phyloP scores from a whole-genome alignment of 2,329 filamentous ascomycete genomes.

The Cytospora leucostoma region DNA sequence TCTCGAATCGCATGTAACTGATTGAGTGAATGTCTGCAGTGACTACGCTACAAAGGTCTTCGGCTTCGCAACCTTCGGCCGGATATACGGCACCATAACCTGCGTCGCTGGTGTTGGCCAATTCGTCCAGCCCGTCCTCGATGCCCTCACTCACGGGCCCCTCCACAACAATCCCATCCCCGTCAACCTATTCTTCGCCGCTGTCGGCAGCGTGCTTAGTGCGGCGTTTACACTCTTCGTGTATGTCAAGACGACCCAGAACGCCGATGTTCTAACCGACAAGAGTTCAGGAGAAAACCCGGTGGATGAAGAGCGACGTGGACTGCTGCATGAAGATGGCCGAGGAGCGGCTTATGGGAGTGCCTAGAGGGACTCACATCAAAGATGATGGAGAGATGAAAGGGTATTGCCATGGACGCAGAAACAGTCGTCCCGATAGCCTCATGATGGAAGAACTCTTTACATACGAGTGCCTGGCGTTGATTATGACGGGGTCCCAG shows the following conservation, averaged over 20 bases:
- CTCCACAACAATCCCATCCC: slow-evolving; percentile 65
- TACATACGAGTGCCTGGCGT: too few relatives aligned
- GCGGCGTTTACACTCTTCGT: slow-evolving; percentile 58
- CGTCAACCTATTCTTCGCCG: slow-evolving; percentile 61
- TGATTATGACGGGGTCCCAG: too few relatives aligned
- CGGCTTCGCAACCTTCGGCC: slow-evolving; percentile 75
- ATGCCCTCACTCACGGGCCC: slow-evolving; percentile 64
- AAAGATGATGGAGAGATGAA: not conserved
- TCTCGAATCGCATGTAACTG: not conserved
- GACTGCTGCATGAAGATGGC: not conserved
- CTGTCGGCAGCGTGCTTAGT: slow-evolving; percentile 56
- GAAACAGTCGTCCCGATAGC: not conserved
- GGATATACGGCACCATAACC: slow-evolving; percentile 76
- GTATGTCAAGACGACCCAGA: slow-evolving; percentile 28
- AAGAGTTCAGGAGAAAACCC: not conserved
- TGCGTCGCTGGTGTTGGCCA: slow-evolving; percentile 72
- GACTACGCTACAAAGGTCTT: slow-evolving; percentile 82
- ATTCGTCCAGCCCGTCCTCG: slow-evolving; percentile 69
- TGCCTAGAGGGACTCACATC: not conserved
- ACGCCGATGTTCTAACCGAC: not conserved
- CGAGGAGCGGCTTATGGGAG: not conserved
- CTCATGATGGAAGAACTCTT: not conserved
- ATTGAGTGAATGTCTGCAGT: slow-evolving; percentile 31
- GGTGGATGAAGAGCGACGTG: slow-evolving; percentile 7
- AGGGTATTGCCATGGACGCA: too few relatives aligned